phyloP scores from a whole-genome alignment of 257 asterid species.

The Ilex aquifolium region DNA sequence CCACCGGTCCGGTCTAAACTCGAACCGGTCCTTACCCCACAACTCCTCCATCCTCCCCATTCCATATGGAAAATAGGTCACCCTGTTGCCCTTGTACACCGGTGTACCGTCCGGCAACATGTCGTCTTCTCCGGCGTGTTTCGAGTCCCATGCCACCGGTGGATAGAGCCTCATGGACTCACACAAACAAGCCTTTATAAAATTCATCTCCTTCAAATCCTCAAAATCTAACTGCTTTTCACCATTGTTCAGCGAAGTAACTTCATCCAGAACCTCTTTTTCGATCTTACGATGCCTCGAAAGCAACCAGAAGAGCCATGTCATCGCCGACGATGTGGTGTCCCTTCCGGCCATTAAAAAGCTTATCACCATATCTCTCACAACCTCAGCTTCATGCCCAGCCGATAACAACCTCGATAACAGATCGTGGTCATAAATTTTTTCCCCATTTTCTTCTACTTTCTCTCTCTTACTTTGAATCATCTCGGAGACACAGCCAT shows the following conservation, averaged over 20 bases:
- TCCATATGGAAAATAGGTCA: slow-evolving; percentile 3
- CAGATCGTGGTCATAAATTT: slow-evolving; percentile 21
- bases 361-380: slow-evolving; percentile 40
- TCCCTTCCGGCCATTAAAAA: slow-evolving; percentile 60
- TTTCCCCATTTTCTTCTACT: neutral
- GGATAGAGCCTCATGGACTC: slow-evolving; percentile 87
- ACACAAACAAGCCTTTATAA: slow-evolving; percentile 49
- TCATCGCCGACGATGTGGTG: slow-evolving; percentile 61
- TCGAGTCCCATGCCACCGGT: slow-evolving; percentile 95
- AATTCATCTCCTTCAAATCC: slow-evolving; percentile 42
- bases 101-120: slow-evolving; percentile 68
- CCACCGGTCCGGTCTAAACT: slow-evolving; percentile 1
- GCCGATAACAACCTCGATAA: slow-evolving; percentile 40
- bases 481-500: slow-evolving; percentile 30
- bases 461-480: slow-evolving; percentile 21
- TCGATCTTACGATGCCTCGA: slow-evolving; percentile 30
- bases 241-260: slow-evolving; percentile 2
- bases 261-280: slow-evolving; percentile 26
- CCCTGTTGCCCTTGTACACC: slow-evolving; percentile 11
- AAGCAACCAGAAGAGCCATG: slow-evolving; percentile 58
- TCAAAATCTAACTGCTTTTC: slow-evolving; percentile 11
- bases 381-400: slow-evolving; percentile 34
- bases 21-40: slow-evolving; percentile 1
- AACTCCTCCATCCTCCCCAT: slow-evolving; percentile 3
- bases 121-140: slow-evolving; percentile 59